Percentiles rank a stretch among this genome's conserved stretches.
These are phyloP conservation scores for Globisporangium rhizosaccharum DNA, from an alignment of 352 stramenopile species.

Conservation along the genomic window DNA sequence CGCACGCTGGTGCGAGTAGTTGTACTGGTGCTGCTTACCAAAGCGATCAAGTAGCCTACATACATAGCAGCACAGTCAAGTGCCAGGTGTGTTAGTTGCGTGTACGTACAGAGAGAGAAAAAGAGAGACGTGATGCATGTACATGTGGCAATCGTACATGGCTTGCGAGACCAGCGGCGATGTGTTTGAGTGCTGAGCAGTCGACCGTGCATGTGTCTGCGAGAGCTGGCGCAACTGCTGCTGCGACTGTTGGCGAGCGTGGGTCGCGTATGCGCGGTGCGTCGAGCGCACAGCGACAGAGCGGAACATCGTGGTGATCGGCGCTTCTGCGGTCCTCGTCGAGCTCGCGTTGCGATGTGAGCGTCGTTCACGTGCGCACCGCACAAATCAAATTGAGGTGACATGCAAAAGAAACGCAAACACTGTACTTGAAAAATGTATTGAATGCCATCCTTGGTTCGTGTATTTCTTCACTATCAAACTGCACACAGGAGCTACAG, in stretches of 20 bases:
- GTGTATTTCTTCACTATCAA: too few relatives aligned
- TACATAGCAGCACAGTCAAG: not conserved
- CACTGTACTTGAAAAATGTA: too few relatives aligned
- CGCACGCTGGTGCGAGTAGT: slow-evolving; percentile 11
- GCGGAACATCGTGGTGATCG: slow-evolving; percentile 8
- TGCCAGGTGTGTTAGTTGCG: not conserved
- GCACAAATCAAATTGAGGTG: too few relatives aligned
- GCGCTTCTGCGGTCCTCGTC: too few relatives aligned
- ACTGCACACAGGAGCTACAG: too few relatives aligned
- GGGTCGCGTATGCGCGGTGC: slow-evolving; percentile 1
- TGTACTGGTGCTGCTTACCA: slow-evolving; percentile 21
- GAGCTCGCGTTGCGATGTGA: not conserved
- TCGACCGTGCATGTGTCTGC: not conserved
- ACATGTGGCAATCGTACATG: slow-evolving; percentile 5
- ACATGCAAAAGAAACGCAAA: too few relatives aligned
- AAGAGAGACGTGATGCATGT: not conserved
- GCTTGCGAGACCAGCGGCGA: slow-evolving; percentile 9
- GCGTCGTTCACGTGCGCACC: too few relatives aligned
- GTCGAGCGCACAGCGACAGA: slow-evolving; percentile 10
- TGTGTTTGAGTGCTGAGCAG: not conserved
- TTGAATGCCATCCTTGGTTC: too few relatives aligned
- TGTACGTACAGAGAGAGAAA: not conserved
- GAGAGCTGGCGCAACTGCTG: slow-evolving; percentile 11
- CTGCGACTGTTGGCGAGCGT: slow-evolving; percentile 2
- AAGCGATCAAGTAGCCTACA: slow-evolving; percentile 21